phyloP scores from a whole-genome alignment of 768 basidiomycete species.

The Cystobasidium onofrii region DNA sequence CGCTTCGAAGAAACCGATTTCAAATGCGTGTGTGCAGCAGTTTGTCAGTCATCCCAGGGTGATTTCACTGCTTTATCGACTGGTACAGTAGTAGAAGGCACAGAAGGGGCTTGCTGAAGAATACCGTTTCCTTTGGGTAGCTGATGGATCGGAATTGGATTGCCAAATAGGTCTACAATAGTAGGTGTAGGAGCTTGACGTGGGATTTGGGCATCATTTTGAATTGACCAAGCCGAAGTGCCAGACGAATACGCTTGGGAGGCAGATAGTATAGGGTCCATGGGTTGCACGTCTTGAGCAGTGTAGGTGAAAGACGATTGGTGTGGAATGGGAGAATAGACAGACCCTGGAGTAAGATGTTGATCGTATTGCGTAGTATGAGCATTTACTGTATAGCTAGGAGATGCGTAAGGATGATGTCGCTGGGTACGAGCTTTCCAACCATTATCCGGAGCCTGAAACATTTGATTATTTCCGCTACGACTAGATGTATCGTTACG shows the following conservation, averaged over 20 bases:
- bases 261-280: neutral
- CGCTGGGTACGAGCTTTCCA: neutral
- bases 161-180: neutral
- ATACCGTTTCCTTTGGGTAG: too few species aligned
- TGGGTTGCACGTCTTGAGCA: neutral
- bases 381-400: too few species aligned
- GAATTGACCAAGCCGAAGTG: neutral
- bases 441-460: neutral
- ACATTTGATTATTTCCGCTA: neutral
- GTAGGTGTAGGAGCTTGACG: neutral
- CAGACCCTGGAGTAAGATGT: neutral
- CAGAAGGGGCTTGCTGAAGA: too few species aligned
- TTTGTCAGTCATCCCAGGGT: too few species aligned
- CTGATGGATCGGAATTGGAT: neutral
- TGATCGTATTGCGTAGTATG: neutral
- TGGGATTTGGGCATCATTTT: neutral
- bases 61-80: too few species aligned
- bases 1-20: too few species aligned
- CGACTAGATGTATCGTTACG: too few species aligned
- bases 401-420: neutral
- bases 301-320: neutral
- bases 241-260: neutral
- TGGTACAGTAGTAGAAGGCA: too few species aligned
- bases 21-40: too few species aligned
- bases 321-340: neutral